A percentile compares a stretch with the other conserved stretches of the same genome.
Conservation (phyloP, 192 early-diverging fungal species). For the Anaeromyces robustus region DNA sequence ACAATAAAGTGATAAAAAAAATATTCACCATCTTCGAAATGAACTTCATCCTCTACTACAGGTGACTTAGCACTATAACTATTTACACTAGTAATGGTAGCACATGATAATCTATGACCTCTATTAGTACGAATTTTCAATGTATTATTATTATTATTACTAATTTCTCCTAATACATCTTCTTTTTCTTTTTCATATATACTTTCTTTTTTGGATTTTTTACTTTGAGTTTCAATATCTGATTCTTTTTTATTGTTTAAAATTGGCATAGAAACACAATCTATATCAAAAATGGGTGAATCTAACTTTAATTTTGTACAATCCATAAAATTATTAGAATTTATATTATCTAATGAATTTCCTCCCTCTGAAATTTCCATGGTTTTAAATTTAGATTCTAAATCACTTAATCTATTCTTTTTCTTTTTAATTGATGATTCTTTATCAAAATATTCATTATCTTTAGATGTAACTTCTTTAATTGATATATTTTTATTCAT, state of each 20-base stretch:
- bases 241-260: not conserved
- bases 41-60: not conserved
- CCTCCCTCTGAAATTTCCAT: not conserved
- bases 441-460: not conserved
- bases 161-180: not conserved
- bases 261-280: not conserved
- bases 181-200: not conserved
- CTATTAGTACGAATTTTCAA: not conserved
- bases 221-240: too few species aligned
- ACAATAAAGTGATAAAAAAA: not conserved
- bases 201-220: too few species aligned
- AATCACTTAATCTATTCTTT: not conserved
- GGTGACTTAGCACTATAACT: not conserved
- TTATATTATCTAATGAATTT: not conserved
- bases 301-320: not conserved
- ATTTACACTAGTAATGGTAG: not conserved
- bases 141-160: not conserved
- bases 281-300: not conserved
- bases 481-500: not conserved
- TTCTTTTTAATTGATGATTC: not conserved
- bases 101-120: not conserved
- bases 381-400: not conserved
- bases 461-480: not conserved
- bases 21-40: not conserved
- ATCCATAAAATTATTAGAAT: not conserved